phyloP scores from a whole-genome alignment of 2,329 filamentous ascomycete species.

The Botrytis paeoniae region DNA sequence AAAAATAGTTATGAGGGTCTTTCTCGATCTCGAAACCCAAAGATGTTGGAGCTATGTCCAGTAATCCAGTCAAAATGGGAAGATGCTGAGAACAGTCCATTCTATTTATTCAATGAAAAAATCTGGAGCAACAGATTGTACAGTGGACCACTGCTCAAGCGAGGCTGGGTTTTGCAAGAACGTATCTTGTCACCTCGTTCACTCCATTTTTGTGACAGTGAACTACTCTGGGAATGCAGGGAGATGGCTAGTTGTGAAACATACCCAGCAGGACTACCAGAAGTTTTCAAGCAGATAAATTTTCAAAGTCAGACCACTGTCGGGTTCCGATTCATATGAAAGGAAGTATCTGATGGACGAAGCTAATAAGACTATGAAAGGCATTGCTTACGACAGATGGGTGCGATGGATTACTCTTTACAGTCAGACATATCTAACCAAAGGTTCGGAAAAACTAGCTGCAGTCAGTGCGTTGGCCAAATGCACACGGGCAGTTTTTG shows the following conservation, averaged over 20 bases:
- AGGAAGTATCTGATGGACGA: not conserved
- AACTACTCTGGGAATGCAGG: slow-evolving; percentile 22
- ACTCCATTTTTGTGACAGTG: slow-evolving; percentile 18
- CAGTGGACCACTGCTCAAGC: not conserved
- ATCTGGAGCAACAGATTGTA: not conserved
- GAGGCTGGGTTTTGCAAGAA: slow-evolving; percentile 30
- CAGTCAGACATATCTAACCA: not conserved
- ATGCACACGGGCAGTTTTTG: not conserved
- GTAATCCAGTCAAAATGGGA: not conserved
- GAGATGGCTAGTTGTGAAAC: not conserved
- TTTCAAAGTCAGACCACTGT: not conserved
- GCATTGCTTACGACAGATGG: not conserved
- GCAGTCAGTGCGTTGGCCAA: slow-evolving; percentile 7
- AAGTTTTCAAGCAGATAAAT: not conserved
- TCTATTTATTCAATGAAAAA: not conserved
- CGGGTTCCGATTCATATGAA: not conserved
- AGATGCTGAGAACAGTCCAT: not conserved
- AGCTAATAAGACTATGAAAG: not conserved
- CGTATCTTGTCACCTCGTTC: slow-evolving; percentile 23
- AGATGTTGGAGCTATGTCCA: not conserved
- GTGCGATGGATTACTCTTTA: not conserved
- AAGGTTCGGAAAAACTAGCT: not conserved
- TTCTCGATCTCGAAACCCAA: not conserved
- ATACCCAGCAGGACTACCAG: not conserved
- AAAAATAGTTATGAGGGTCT: slow-evolving; percentile 5